Conservation (phyloP, 2,329 filamentous ascomycete species). For the Epichloe glyceriae region DNA sequence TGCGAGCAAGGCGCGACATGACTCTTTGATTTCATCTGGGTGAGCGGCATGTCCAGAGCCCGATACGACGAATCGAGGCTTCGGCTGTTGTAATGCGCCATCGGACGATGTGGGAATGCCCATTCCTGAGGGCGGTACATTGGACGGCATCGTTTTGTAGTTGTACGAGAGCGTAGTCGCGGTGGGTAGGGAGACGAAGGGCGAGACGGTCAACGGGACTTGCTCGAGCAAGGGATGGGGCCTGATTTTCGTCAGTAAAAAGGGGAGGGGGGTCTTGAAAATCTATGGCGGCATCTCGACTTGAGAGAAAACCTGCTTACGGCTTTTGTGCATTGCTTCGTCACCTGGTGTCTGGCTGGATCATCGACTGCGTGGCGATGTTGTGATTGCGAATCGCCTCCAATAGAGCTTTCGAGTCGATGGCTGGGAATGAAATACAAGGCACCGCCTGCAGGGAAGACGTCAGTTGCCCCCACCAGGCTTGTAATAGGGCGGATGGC, state of each 20-base stretch:
- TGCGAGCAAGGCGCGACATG: conserved; percentile 63
- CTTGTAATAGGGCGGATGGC: no score
- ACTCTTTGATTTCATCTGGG: conserved; percentile 71
- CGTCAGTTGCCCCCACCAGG: no score
- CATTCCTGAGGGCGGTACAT: conserved; percentile 46
- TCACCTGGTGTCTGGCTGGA: neutral
- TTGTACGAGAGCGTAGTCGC: conserved; percentile 90
- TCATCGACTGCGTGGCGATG: neutral
- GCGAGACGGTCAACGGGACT: conserved; percentile 84
- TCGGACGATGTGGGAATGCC: conserved; percentile 24
- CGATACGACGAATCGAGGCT: conserved; percentile 63
- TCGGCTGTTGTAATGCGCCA: conserved; percentile 26
- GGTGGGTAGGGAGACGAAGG: conserved; percentile 81
- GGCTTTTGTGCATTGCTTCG: conserved; percentile 20
- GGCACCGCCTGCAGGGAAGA: no score
- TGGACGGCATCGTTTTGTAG: conserved; percentile 80
- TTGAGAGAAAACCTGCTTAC: conserved; percentile 15
- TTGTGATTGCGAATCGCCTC: neutral
- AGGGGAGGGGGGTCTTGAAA: neutral
- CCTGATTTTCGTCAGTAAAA: conserved; percentile 30
- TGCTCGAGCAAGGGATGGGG: conserved; percentile 79
- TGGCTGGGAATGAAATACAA: no score
- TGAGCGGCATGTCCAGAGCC: conserved; percentile 70
- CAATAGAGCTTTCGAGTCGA: no score
- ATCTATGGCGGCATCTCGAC: neutral